Base-by-base conservation (phyloP, 164 flowering plant genomes). In the Nymphaea colorata region DNA sequence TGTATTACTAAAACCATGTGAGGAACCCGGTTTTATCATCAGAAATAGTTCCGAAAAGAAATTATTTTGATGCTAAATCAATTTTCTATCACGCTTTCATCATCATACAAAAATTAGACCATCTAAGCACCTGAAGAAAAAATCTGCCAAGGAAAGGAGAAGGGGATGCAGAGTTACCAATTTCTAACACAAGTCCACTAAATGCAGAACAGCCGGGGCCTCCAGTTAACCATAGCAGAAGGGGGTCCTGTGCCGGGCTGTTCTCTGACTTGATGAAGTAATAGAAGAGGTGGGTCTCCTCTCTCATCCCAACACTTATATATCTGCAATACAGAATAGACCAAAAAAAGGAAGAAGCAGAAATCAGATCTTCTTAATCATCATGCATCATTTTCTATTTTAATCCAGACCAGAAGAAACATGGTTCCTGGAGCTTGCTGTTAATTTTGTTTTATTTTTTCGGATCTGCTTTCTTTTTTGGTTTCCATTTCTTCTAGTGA, bases 151-250 rank as follows among this genome's bases (percentile, higher is more conserved):
- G 1, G 55, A 4, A 47, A 47, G 55, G 55, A 47, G 12, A 47
- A 47, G 7, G 12, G 12, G 55, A 47, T 47, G 55, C 55, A 47
- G 55, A 47, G 12, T 42, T 65, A 84, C 90, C 86, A 16, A 78
- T 75, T 75, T 82, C 82, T 61, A 12, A 84, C 15, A 62, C 51
- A 55, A 84, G 57, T 0, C 66, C 83, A 15, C 78, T 66, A 12
- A 79, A 69, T 15, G 73, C 60, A 44, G 85, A 74, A 67, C 90
- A 84, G 51, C 85, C 85, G 15, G 90, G 86, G 41, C 90, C 90
- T 36, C 87, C 87, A 0, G 80, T 81, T 3, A 82, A 73, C 86
- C 85, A 84, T 18, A 86, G 67, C 43, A 86, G 0, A 62, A 85
- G 72, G 42, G 87, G 86, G 65, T 85, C 87, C 2, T 75, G 72